Evolutionary conservation across 345 rosid genomes (phyloP).

Genomic region (Boechera divaricarpa): DNA sequence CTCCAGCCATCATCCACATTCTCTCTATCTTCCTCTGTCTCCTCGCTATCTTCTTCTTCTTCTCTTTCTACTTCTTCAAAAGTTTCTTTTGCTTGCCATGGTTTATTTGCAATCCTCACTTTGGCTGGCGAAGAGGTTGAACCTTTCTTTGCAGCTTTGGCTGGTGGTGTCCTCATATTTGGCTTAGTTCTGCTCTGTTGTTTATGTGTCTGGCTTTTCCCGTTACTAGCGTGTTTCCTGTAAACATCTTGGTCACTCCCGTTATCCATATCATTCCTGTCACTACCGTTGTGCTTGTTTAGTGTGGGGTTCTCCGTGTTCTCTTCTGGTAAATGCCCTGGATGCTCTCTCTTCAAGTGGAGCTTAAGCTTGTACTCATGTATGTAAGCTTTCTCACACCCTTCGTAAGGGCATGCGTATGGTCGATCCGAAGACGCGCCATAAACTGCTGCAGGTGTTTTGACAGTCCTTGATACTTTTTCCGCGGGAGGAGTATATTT

Average conservation of each 20-base stretch:
- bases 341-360: conserved; percentile 94
- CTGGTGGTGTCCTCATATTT: conserved; percentile 67
- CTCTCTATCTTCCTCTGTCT: conserved; percentile 89
- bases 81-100: conserved; percentile 69
- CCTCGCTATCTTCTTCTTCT: conserved; percentile 91
- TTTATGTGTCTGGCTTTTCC: conserved; percentile 61
- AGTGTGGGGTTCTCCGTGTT: conserved; percentile 60
- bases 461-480: conserved; percentile 62
- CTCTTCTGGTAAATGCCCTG: conserved; percentile 76
- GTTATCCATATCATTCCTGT: conserved; percentile 76
- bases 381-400: conserved; percentile 91
- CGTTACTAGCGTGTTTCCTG: conserved; percentile 61
- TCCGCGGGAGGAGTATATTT: conserved; percentile 81
- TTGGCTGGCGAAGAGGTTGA: conserved; percentile 64
- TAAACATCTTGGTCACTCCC: conserved; percentile 83
- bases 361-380: conserved; percentile 98
- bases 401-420: conserved; percentile 87
- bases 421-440: conserved; percentile 86
- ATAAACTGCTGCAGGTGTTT: conserved; percentile 61
- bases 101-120: conserved; percentile 54
- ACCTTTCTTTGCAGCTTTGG: conserved; percentile 65
- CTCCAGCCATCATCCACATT: conserved; percentile 88
- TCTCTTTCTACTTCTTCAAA: conserved; percentile 68
- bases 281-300: conserved; percentile 42
- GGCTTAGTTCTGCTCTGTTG: conserved; percentile 67